Conservation (phyloP, 495 filamentous ascomycete genomes). For the Filosporella fistucella region DNA sequence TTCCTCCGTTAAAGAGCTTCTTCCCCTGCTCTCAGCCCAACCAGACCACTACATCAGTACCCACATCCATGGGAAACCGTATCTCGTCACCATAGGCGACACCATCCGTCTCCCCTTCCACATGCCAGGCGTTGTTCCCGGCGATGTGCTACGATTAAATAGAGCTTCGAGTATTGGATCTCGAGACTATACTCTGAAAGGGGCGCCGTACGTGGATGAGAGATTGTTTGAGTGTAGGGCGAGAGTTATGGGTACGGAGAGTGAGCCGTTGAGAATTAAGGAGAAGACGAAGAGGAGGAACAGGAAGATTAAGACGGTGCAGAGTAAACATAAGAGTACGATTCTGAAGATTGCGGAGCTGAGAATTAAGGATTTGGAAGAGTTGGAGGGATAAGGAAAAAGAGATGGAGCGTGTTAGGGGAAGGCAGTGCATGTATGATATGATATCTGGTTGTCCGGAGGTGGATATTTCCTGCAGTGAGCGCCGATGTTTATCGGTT, state of each 20-base stretch:
- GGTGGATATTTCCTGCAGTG: too few species aligned
- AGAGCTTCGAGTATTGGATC: constrained; percentile 74
- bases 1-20: constrained; percentile 57
- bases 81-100: constrained; percentile 87
- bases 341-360: constrained; percentile 78
- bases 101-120: constrained; percentile 88
- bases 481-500: too few species aligned
- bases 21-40: constrained; percentile 76
- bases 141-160: constrained; percentile 82
- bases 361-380: constrained; percentile 58
- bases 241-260: constrained; percentile 78
- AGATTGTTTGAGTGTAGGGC: constrained; percentile 79
- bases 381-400: constrained; percentile 41
- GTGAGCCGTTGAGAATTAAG: constrained; percentile 80
- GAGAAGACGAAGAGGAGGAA: constrained; percentile 92
- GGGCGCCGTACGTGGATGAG: constrained; percentile 72
- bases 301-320: constrained; percentile 64
- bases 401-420: too few species aligned
- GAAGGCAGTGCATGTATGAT: too few species aligned
- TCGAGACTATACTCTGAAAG: constrained; percentile 85
- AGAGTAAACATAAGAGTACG: constrained; percentile 88
- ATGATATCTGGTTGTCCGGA: too few species aligned
- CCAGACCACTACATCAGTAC: constrained; percentile 78
- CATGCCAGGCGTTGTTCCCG: constrained; percentile 77
- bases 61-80: constrained; percentile 82